Evolutionary conservation across 805 yeast genomes (phyloP).

Genomic region (Hyphopichia homilentoma): DNA sequence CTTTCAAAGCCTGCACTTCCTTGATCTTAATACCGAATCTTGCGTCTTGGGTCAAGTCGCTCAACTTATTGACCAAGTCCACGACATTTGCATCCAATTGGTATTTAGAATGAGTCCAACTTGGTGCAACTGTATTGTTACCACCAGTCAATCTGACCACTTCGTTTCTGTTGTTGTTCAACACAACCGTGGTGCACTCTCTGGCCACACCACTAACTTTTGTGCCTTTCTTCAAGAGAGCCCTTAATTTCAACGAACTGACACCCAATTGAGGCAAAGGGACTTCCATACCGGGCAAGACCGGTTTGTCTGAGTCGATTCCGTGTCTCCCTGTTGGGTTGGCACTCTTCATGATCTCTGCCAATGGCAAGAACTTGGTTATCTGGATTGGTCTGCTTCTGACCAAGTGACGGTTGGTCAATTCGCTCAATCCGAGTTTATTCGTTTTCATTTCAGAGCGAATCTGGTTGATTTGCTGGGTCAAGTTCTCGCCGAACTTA

Average conservation of each 20-base stretch:
- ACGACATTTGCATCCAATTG: slow-evolving; percentile 50
- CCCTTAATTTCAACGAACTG: slow-evolving; percentile 62
- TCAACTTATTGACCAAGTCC: slow-evolving; percentile 51
- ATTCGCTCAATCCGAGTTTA: slow-evolving; percentile 76
- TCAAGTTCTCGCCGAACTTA: slow-evolving; percentile 29
- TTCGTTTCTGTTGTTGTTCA: slow-evolving; percentile 46
- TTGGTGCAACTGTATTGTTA: slow-evolving; percentile 58
- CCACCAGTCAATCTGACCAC: slow-evolving; percentile 83
- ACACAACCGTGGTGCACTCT: slow-evolving; percentile 67
- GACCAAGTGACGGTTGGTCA: slow-evolving; percentile 73
- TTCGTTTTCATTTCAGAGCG: slow-evolving; percentile 55
- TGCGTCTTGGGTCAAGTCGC: slow-evolving; percentile 58
- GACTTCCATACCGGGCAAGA: slow-evolving; percentile 68
- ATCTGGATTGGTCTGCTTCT: slow-evolving; percentile 69
- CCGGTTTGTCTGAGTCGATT: slow-evolving; percentile 60
- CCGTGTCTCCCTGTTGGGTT: slow-evolving; percentile 68
- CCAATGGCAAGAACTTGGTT: slow-evolving; percentile 72
- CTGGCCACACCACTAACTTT: slow-evolving; percentile 59
- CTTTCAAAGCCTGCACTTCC: slow-evolving; percentile 58
- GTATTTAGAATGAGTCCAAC: slow-evolving; percentile 83
- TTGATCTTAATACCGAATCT: slow-evolving; percentile 66
- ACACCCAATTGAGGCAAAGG: slow-evolving; percentile 75
- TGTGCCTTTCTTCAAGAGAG: slow-evolving; percentile 43
- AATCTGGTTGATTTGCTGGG: slow-evolving; percentile 41
- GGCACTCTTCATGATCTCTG: slow-evolving; percentile 55